Conservation (phyloP, 2,329 filamentous ascomycete species). For the Colletotrichum lupini region DNA sequence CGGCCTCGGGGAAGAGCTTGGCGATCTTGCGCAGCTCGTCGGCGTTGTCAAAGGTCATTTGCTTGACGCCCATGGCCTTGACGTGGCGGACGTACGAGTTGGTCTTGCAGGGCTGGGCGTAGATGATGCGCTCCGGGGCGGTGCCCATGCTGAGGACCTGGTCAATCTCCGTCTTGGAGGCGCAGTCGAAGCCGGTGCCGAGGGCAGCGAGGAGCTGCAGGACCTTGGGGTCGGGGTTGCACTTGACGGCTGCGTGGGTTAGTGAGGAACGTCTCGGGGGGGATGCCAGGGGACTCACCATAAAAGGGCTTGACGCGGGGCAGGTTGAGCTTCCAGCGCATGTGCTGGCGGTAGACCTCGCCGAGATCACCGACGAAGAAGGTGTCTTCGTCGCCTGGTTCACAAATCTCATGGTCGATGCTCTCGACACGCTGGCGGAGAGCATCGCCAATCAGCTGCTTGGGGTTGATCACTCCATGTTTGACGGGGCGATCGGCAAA, state of each 20-base stretch:
- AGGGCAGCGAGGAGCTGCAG: slow-evolving; percentile 87
- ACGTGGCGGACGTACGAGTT: slow-evolving; percentile 97
- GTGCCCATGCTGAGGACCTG: slow-evolving; percentile 86
- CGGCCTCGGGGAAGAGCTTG: slow-evolving; percentile 86
- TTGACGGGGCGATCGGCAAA: slow-evolving; percentile 52
- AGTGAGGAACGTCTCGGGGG: neutral
- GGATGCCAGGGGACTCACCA: slow-evolving; percentile 65
- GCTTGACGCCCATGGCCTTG: slow-evolving; percentile 84
- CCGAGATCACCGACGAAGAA: slow-evolving; percentile 99
- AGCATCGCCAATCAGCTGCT: slow-evolving; percentile 86
- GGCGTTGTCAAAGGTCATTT: slow-evolving; percentile 99
- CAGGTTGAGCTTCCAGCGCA: slow-evolving; percentile 97
- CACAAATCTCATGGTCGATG: slow-evolving; percentile 89
- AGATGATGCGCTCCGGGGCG: slow-evolving; percentile 92
- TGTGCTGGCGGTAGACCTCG: slow-evolving; percentile 97
- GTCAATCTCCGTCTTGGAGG: slow-evolving; percentile 97
- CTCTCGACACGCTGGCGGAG: slow-evolving; percentile 85
- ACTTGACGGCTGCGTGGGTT: slow-evolving; percentile 83
- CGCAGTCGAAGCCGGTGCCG: slow-evolving; percentile 97
- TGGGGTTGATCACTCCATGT: slow-evolving; percentile 63
- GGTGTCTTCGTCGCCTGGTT: slow-evolving; percentile 93
- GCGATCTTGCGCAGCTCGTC: slow-evolving; percentile 99
- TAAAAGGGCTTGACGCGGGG: slow-evolving; percentile 96
- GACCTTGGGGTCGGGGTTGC: slow-evolving; percentile 93
- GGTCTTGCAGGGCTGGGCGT: slow-evolving; percentile 99